Evolutionary conservation across 2,329 filamentous ascomycete genomes (phyloP), one percentile per base, ranked within the genome.

Genomic region (Cryphonectria radicalis): DNA sequence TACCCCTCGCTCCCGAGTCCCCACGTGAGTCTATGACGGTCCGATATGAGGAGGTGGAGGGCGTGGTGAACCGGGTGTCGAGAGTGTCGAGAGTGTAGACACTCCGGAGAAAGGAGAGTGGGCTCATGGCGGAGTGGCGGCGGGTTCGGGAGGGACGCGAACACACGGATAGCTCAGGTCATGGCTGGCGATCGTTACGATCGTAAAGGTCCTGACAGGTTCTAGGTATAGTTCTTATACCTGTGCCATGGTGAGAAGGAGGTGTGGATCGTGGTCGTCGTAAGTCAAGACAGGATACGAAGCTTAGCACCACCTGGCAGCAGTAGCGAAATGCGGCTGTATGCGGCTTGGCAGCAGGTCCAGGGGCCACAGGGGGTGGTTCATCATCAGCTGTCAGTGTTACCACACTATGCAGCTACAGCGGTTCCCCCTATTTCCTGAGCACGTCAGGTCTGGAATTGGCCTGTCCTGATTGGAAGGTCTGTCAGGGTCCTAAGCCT

Each of bases 1-100:
- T 80, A 73, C 79, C 80, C 79, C 80, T 82, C 79, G 80, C 77
- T 70, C 76, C 76, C 40, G 83, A 77, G 73, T 87, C 84, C 73
- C 79, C 74, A 59, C 86, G 84, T 73, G 85, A 81, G 76, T 90
- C 87, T 72, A 88, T 80, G 70, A 87, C 83, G 55, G 85, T 82
- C 77, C 87, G 86, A 80, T 92, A 91, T 50, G 94, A 89, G 32
- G 89, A 89, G 37, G 86, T 88, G 43, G 94, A 89, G 14, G 93
- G 87, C 67, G 87, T 91, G 40, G 91, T 82, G 74, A 88, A 88
- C 70, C 81, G 82, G 0, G 87, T 83, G 67, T 86, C 77, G 50
- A 84, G 83, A n/a, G 86, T 80, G 72, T 81, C 80, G 66, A 87
- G 81, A 68, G 81, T 81, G 75, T 85, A 83, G 70, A 90, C 81